Base-by-base conservation (phyloP, 2,329 filamentous ascomycete genomes). In the Periconia macrospinosa region DNA sequence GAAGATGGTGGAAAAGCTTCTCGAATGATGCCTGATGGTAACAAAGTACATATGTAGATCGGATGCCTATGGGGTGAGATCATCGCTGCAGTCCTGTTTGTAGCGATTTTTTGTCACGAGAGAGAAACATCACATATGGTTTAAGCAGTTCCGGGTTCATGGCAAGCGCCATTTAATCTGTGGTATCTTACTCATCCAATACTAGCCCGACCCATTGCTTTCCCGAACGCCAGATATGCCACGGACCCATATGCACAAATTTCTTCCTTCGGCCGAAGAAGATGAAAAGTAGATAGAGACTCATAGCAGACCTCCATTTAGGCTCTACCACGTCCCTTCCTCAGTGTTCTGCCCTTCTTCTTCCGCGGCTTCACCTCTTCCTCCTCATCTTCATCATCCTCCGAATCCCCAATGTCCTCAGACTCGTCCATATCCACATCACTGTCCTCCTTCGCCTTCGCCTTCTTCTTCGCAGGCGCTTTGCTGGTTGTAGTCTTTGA, bases 331-430 rank as follows among this genome's bases (percentile, higher is more conserved):
- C 43, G 20, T n/a, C 43, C 43, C 14, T 23, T 30, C 27, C 43
- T 45, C 43, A 45, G 30, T 14, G 50, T 54, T 13, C 59, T 58
- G 10, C 62, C 61, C 33, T 60, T 60, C 2, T 55, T 51, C 33
- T 53, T 55, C 35, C 59, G 60, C 47, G 60, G 69, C 1, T 60
- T 19, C 54, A 65, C 59, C 9, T 61, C 56, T 9, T 54, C 58
- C 46, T 61, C 58, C 18, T 59, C 59, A 14, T 62, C 61, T 37
- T 57, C 54, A 3, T 55, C 57, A 1, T 68, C 60, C 33, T 69
- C 67, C 19, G 60, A 66, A 14, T 56, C 57, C 2, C 55, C 63
- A 17, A 70, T 62, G 35, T 69, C 68, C 46, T 69, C 67, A 41
- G 65, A 60, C 37, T 61, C 61, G 2, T 56, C 58, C 6, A 58